Base-by-base conservation (phyloP, 108 stramenopile genomes). In the Fragilaria crotonensis region DNA sequence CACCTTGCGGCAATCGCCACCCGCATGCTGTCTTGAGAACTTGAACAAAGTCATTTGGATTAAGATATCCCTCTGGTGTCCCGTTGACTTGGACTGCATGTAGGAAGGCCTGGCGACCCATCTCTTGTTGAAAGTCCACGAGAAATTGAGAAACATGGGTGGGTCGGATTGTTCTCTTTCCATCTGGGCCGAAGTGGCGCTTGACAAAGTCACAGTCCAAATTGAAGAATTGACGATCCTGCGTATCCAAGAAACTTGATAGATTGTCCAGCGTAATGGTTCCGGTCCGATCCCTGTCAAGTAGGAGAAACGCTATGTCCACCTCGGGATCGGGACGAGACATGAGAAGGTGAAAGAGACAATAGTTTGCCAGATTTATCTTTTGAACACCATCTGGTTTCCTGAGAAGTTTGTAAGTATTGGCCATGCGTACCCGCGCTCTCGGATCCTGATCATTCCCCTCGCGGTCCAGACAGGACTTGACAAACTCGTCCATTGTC, bases 401-500 rank as follows among this genome's bases (percentile, higher is more conserved):
- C 14, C 77, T 48, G 4, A 76, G 46, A 14, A 83, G 30, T 19
- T 48, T 54, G 22, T 62, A 78, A 11, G 68, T 48, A 49, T 72
- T 74, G 31, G 52, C 70, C 23, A 76, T 33, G 14, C 66, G 54
- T 23, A 58, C 31, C 18, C 33, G 22, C 20, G 20, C 25, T 25
- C 33, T 21, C 3, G 62, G 52, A 53, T 53, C 52, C 11, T 53
- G 18, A 17, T 17, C 11, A 26, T 11, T 50, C 21, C 3, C 19
- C n/a, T 60, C 29, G 30, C 54, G 36, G 0, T 76, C 54, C 7
- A 66, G 41, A 60, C 70, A 70, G 25, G 59, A 51, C 30, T 48
- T 30, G 11, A 75, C 56, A 48, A 75, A 80, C 36, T 80, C 79
- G 11, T 80, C 75, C 72, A 80, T 68, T 9, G 75, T 75, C 79